Evolutionary conservation across 1,284 basidiomycete species (phyloP).

Genomic region (Papiliotrema fonsecae): DNA sequence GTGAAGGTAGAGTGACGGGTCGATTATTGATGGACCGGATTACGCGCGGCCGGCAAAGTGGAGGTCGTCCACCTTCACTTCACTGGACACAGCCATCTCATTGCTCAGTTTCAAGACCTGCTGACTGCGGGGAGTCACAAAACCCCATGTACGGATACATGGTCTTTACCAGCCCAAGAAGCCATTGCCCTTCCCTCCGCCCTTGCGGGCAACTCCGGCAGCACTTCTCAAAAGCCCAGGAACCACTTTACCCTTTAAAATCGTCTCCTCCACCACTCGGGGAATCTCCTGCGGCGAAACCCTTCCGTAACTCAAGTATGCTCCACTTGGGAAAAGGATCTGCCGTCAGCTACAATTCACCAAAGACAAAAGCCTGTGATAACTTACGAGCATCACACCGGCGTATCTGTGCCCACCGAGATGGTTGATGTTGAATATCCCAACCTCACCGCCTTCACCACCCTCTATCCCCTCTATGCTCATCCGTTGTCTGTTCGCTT

Average conservation of each 20-base stretch:
- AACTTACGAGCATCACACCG: slow-evolving; percentile 79
- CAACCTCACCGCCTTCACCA: slow-evolving; percentile 55
- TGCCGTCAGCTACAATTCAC: slow-evolving; percentile 31
- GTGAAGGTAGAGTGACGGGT: too few relatives aligned
- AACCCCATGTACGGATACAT: too few relatives aligned
- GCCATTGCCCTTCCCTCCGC: background rate
- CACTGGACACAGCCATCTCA: too few relatives aligned
- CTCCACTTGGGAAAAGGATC: slow-evolving; percentile 81
- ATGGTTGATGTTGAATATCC: slow-evolving; percentile 81
- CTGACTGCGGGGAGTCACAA: too few relatives aligned
- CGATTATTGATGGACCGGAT: too few relatives aligned
- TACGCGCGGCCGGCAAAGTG: too few relatives aligned
- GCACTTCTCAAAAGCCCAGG: slow-evolving; percentile 78
- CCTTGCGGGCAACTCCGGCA: slow-evolving; percentile 55
- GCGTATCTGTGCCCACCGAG: slow-evolving; percentile 86
- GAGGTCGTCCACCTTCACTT: too few relatives aligned
- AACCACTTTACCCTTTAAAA: slow-evolving; percentile 74
- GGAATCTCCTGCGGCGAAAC: slow-evolving; percentile 83
- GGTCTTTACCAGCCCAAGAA: slow-evolving; percentile 8
- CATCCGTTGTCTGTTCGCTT: slow-evolving; percentile 52
- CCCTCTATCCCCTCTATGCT: slow-evolving; percentile 47
- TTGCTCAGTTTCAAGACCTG: too few relatives aligned
- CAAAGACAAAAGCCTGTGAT: background rate
- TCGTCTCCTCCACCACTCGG: slow-evolving; percentile 77
- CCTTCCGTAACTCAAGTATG: slow-evolving; percentile 87